phyloP scores from a whole-genome alignment of 2,329 filamentous ascomycete genomes.

The Penicillium sp. region DNA sequence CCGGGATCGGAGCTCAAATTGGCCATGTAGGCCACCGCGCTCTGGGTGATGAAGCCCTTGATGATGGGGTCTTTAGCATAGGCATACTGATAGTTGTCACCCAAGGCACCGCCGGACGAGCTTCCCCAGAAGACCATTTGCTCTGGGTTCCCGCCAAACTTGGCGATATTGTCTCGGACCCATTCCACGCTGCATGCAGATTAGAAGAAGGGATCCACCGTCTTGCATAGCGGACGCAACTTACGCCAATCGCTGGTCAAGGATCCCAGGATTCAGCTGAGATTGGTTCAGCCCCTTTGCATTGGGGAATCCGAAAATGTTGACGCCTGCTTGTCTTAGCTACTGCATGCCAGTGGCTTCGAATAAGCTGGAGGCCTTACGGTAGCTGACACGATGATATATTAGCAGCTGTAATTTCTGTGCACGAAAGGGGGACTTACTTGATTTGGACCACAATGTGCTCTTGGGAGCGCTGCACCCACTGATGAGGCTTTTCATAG shows the following conservation, averaged over 20 bases:
- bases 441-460: conserved; percentile 44
- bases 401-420: too few species aligned
- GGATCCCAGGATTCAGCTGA: conserved; percentile 11
- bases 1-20: background rate
- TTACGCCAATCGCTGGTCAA: conserved; percentile 28
- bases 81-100: background rate
- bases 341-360: too few species aligned
- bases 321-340: too few species aligned
- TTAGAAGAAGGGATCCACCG: too few species aligned
- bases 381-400: too few species aligned
- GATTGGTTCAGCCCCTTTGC: conserved; percentile 23
- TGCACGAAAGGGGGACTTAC: too few species aligned
- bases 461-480: conserved; percentile 41
- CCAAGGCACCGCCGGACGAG: background rate
- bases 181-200: too few species aligned
- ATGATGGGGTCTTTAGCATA: background rate
- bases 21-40: background rate
- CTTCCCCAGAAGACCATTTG: background rate
- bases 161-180: background rate
- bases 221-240: too few species aligned
- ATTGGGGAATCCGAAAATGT: conserved; percentile 27
- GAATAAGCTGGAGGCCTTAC: too few species aligned
- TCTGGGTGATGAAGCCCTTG: background rate
- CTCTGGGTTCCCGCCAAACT: background rate
- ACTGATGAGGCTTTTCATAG: conserved; percentile 47